Percentiles rank a stretch among this genome's conserved stretches.
phyloP scores from a whole-genome alignment of 2,329 filamentous ascomycete genomes.

The Aspergillus uvarum region DNA sequence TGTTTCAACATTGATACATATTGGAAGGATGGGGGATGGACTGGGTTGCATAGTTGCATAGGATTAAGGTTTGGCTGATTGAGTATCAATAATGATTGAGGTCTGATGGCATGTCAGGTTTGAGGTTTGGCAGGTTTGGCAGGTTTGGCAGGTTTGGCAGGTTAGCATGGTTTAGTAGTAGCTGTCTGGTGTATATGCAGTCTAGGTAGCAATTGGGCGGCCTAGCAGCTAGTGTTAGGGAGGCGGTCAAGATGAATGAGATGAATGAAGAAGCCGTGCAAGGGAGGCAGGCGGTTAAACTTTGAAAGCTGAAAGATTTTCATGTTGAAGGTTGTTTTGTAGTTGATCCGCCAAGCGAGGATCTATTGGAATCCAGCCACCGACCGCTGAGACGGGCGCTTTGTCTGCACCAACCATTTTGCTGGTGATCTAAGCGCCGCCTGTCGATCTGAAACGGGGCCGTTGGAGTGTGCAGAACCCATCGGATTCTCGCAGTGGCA shows the following conservation, averaged over 20 bases:
- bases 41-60: neutral
- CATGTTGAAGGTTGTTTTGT: too few species aligned
- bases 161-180: too few species aligned
- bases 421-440: neutral
- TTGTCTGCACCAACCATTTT: neutral
- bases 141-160: too few species aligned
- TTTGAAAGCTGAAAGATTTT: too few species aligned
- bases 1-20: conserved; percentile 16
- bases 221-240: neutral
- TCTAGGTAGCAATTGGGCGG: too few species aligned
- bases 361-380: neutral
- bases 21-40: neutral
- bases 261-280: neutral
- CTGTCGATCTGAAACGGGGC: neutral
- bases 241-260: neutral
- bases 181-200: too few species aligned
- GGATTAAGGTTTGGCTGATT: neutral
- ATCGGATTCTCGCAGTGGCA: neutral
- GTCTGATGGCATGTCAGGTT: too few species aligned
- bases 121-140: too few species aligned
- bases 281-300: too few species aligned
- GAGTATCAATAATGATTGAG: neutral
- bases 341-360: neutral
- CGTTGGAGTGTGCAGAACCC: neutral
- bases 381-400: neutral